Evolutionary conservation across 1,284 basidiomycete genomes (phyloP).

Genomic region (Pseudozyma thailandica): DNA sequence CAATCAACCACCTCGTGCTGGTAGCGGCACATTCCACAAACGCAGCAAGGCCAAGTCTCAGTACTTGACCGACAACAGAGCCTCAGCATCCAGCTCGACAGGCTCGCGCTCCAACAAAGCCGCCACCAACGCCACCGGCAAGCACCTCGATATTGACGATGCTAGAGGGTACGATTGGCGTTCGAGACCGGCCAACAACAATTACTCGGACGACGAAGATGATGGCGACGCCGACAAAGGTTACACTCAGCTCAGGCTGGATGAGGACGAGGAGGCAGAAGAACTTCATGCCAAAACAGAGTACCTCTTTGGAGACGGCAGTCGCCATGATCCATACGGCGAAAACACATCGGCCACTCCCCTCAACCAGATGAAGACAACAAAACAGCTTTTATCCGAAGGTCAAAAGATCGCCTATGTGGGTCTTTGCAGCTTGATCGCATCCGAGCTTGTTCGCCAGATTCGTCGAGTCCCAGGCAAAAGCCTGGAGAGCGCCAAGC

Average conservation of each 20-base stretch:
- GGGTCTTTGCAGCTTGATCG: conserved; percentile 63
- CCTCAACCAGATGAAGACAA: conserved; percentile 66
- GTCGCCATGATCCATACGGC: conserved; percentile 45
- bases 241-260: conserved; percentile 66
- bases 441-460: conserved; percentile 55
- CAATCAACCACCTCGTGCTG: conserved; percentile 13
- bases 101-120: conserved; percentile 16
- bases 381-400: conserved; percentile 65
- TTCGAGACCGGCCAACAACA: conserved; percentile 46
- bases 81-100: conserved; percentile 6
- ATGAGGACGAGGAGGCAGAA: conserved; percentile 66
- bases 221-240: conserved; percentile 53
- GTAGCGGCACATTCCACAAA: conserved; percentile 25
- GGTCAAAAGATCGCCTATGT: conserved; percentile 67
- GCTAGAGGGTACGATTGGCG: conserved; percentile 66
- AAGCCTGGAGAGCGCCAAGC: conserved; percentile 41
- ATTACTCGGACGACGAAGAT: conserved; percentile 30
- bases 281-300: conserved; percentile 64
- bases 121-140: conserved; percentile 58
- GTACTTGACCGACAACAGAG: conserved; percentile 18
- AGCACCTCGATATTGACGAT: conserved; percentile 64
- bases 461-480: conserved; percentile 54
- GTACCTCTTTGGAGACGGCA: conserved; percentile 64
- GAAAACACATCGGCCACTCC: conserved; percentile 58
- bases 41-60: conserved; percentile 15